phyloP scores from a whole-genome alignment of 345 rosid genomes.

The Firmiana major region DNA sequence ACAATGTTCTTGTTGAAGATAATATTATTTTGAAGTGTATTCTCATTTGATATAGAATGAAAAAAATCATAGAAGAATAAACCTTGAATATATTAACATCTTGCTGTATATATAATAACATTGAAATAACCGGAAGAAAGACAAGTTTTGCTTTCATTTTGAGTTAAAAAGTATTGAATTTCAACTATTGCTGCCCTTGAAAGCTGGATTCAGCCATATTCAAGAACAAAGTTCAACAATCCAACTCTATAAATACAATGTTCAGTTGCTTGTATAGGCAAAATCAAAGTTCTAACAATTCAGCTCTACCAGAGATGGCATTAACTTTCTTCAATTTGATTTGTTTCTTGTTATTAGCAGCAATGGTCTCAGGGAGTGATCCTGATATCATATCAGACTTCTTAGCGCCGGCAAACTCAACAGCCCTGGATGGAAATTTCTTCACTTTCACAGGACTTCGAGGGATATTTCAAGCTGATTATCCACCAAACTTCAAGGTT shows the following conservation, averaged over 20 bases:
- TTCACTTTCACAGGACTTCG: constrained; percentile 14
- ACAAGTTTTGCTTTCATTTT: too few species aligned
- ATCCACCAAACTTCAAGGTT: neutral
- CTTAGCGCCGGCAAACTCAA: neutral
- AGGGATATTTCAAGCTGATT: neutral
- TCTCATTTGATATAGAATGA: neutral
- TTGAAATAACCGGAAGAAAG: too few species aligned
- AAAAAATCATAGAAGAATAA: neutral
- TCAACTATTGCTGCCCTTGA: too few species aligned
- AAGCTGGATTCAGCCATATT: neutral
- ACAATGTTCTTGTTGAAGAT: neutral
- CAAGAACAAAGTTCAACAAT: neutral
- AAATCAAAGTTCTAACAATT: neutral
- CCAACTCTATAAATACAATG: neutral
- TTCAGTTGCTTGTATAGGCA: neutral
- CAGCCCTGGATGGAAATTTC: neutral
- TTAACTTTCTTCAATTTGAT: neutral
- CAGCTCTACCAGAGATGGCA: neutral
- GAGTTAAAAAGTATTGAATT: too few species aligned
- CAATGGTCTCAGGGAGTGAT: neutral
- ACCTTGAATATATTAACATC: neutral
- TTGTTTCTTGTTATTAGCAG: neutral
- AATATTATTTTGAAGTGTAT: too few species aligned
- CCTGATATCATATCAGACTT: neutral
- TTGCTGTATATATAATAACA: too few species aligned